Base-by-base conservation (phyloP, 2,329 filamentous ascomycete species). In the Microsporum ferrugineum region DNA sequence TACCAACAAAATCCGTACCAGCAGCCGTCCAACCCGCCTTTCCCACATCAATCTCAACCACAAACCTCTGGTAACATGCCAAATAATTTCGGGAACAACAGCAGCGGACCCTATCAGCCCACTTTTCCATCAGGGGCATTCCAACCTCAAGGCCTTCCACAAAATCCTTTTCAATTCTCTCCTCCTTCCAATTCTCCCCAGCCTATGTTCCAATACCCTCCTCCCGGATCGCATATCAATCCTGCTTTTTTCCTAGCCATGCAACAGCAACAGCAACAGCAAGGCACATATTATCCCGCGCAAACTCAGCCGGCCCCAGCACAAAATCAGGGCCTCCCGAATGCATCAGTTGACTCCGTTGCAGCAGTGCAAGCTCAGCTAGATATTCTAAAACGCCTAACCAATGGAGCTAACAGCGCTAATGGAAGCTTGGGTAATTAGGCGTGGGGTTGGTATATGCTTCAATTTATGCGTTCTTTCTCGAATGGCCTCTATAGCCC, bases 191-290 rank as follows among this genome's bases (percentile, higher is more conserved):
- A 71, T 31, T 74, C 72, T 59, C n/a, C 73, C 57, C 73, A 74
- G 60, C 75, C 80, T 58, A 71, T 76, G 5, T 73, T 73, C 60
- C 70, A 68, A 38, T 68, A 74, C 45, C 68, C 76, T 14, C 70
- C 73, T 39, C 70, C 71, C 53, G 74, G 78, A 63, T 74, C 79
- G 7, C 82, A 82, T 65, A 78, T 84, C 62, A 85, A 84, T 65
- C 83, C 83, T 2, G 78, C 80, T 1, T 80, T 86, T 68, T 76
- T 85, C 62, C 78, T 80, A 64, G 69, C 70, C 23, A 59, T 76
- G 45, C 78, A 76, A 59, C 73, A 75, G 58, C 75, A 76, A 63
- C 73, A 72, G 33, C 69, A 71, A 43, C 68, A 68, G 36, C 66
- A 70, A 57, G 64, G 60, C 63, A n/a, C 61, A 59, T 41, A 45